phyloP scores from a whole-genome alignment of 106 monocot species.

The Dendrobium chrysotoxum region DNA sequence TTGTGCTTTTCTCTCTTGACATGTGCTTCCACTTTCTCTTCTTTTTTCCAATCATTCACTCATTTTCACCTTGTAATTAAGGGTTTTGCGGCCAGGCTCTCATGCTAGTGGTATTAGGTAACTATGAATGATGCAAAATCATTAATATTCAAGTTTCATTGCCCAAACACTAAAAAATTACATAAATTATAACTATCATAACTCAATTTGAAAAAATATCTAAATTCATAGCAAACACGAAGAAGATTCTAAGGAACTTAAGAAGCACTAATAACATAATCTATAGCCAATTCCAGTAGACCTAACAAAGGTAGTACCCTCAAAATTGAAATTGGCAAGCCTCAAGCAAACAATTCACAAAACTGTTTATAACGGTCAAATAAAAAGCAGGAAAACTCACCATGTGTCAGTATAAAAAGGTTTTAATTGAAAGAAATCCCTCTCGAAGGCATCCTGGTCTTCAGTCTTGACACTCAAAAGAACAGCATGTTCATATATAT shows the following conservation, averaged over 20 bases:
- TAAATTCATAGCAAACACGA: background rate
- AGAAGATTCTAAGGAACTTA: background rate
- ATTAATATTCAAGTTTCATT: background rate
- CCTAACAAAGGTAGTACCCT: background rate
- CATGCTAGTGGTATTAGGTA: background rate
- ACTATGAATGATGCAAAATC: background rate
- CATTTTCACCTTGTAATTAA: too few relatives aligned
- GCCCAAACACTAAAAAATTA: background rate
- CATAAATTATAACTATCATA: background rate
- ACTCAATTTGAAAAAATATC: background rate
- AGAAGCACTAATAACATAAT: background rate
- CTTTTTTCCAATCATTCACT: background rate
- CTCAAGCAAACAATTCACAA: background rate
- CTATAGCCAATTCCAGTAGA: background rate
- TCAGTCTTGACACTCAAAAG: slow-evolving; percentile 85
- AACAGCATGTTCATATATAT: slow-evolving; percentile 97
- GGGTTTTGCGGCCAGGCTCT: background rate
- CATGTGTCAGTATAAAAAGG: slow-evolving; percentile 93
- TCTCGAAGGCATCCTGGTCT: slow-evolving; percentile 97
- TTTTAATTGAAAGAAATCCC: slow-evolving; percentile 95
- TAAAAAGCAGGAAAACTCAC: slow-evolving; percentile 16
- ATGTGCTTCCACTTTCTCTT: background rate
- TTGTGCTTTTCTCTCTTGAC: background rate
- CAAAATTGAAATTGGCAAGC: background rate
- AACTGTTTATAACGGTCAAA: background rate